Conservation (phyloP, 2,329 filamentous ascomycete species). For the Gaeumannomyces sp. region DNA sequence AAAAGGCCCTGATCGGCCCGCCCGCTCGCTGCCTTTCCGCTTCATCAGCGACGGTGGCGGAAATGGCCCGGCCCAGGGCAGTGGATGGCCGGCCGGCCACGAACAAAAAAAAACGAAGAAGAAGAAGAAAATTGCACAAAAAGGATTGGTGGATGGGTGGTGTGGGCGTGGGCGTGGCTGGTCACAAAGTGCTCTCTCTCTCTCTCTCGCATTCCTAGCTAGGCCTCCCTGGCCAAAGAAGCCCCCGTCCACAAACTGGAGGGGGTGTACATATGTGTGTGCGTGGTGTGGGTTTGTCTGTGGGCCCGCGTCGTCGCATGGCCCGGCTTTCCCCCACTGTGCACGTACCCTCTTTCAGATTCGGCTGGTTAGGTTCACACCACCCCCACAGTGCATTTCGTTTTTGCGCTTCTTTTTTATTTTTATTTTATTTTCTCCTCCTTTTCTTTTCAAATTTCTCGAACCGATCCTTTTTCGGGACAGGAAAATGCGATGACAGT, state of each 20-base stretch:
- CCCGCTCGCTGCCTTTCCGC: too few species aligned
- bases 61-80: not conserved
- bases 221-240: not conserved
- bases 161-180: not conserved
- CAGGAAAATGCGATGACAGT: not conserved
- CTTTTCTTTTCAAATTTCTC: too few species aligned
- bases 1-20: too few species aligned
- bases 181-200: too few species aligned
- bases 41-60: too few species aligned
- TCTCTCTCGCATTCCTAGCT: not conserved
- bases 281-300: not conserved
- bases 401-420: too few species aligned
- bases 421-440: not conserved
- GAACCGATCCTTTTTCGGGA: not conserved
- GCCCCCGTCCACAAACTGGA: too few species aligned
- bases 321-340: not conserved
- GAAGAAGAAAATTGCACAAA: too few species aligned
- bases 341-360: not conserved
- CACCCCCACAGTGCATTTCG: too few species aligned
- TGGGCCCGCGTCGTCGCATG: not conserved
- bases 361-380: too few species aligned
- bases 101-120: slow-evolving; percentile 1
- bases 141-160: too few species aligned
- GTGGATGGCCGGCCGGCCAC: not conserved
- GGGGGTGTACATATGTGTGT: too few species aligned